Percentiles rank a stretch among this genome's conserved stretches.
These are phyloP conservation scores for Poronia punctata DNA, from an alignment of 495 filamentous ascomycete genomes.

Conservation along the genomic window DNA sequence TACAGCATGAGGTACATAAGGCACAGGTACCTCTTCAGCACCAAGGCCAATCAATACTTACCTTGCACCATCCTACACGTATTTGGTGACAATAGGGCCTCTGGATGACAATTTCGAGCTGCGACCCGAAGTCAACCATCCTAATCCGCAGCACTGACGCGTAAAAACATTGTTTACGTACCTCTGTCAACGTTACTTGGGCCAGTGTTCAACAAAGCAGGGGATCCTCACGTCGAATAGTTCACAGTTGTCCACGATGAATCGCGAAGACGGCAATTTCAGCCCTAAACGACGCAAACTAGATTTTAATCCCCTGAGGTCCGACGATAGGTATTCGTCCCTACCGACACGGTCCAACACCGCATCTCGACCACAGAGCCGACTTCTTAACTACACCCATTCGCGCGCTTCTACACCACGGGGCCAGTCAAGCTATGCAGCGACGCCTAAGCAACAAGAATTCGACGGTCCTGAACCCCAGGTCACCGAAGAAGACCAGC, in stretches of 20 bases:
- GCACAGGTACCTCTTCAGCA: too few relatives aligned
- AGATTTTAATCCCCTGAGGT: conserved; percentile 49
- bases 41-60: too few relatives aligned
- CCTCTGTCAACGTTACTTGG: too few relatives aligned
- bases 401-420: conserved; percentile 44
- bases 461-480: conserved; percentile 47
- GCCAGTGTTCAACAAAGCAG: too few relatives aligned
- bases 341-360: conserved; percentile 42
- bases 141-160: not conserved
- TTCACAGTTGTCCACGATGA: conserved; percentile 15
- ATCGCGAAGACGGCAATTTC: conserved; percentile 37
- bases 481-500: conserved; percentile 40
- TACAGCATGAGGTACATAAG: too few relatives aligned
- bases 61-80: too few relatives aligned
- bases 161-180: not conserved
- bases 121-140: too few relatives aligned
- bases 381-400: conserved; percentile 22
- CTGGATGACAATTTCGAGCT: not conserved
- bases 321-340: conserved; percentile 50
- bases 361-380: conserved; percentile 28
- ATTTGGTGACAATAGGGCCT: too few relatives aligned
- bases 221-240: not conserved
- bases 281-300: conserved; percentile 58
- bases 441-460: conserved; percentile 44
- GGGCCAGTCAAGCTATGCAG: conserved; percentile 36